Evolutionary conservation across 2,329 filamentous ascomycete species (phyloP), one percentile per base, ranked within the genome.

Genomic region (Malbranchea zuffiana): DNA sequence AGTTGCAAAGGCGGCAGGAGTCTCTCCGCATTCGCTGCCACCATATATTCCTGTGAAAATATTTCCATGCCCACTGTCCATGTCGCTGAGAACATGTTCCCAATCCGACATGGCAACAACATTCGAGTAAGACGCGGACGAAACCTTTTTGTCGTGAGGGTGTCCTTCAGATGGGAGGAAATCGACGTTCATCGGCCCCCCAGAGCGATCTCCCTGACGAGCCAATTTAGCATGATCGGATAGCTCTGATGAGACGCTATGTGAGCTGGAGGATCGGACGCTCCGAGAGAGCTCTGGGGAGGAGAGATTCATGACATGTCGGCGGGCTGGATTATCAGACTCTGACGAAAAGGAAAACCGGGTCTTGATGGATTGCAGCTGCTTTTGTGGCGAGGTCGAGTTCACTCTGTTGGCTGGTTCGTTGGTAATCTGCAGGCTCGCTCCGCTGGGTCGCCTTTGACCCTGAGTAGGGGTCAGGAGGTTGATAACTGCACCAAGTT

Each of bases 61-160:
- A 52, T 88, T 92, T 37, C 78, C 75, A 46, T 80, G 72, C 1
- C 83, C 83, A 23, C 78, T 78, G 49, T 93, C 85, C 55, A 93
- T 76, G 15, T 79, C 80, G 3, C 80, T 78, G 2, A 93, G 69
- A 0, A 93, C 68, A 1, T 79, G 75, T 56, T 93, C 85, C 86
- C 85, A 93, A 49, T 90, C 83, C 0, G 75, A 68, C 6, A 77
- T 63, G 1, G 76, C 76, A 8, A 79, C 68, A 11, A 60, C 62
- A 3, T 55, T 25, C 8, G 53, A 50, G 16, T 56, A 50, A 17
- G 53, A 46, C 37, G 54, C 44, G 2, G 53, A 50, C 10, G 44
- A 50, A 47, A 46, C 38, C 65, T 61, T 39, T 44, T 34, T 43
- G 55, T 60, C 26, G 59, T 58, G 17, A 47, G 51, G 39, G 46